Base-by-base conservation (phyloP, 2,329 filamentous ascomycete species). In the Cladosporium oxysporum region DNA sequence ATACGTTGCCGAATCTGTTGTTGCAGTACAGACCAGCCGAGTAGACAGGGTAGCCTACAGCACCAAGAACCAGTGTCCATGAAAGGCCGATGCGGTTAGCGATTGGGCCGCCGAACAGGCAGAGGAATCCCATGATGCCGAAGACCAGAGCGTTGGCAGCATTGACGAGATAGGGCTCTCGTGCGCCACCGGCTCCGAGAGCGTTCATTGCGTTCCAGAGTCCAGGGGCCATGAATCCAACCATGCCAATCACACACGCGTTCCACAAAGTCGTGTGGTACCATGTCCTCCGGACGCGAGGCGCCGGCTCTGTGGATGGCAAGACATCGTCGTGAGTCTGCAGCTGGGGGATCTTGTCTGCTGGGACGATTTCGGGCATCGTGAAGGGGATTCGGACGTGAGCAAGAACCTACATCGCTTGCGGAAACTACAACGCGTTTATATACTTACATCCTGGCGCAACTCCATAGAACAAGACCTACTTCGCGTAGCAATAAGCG, bases 201-300 rank as follows among this genome's bases (percentile, higher is more conserved):
- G 79, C 76, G 67, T 83, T 85, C 81, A 86, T 84, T 1, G 84
- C 84, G 71, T 84, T 85, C 84, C 84, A 86, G 3, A 87, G 72
- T 0, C 82, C 82, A 0, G 82, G 82, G 0, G 81, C 81, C 41
- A 83, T 76, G 69, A 85, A 85, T 1, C 83, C 84, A 0, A 85
- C 83, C 16, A 77, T 78, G 14, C 84, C 84, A 55, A 85, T 84
- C 18, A 86, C 77, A 58, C 81, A 82, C 47, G 83, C 83, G 70
- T 86, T 84, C 77, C 84, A 85, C 1, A 86, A 77, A 0, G 83
- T 84, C 1, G 79, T 79, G 61, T 79, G 82, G 68, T 85, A 83
- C 83, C 84, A 86, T 63, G 66, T 74, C 35, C 69, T 58, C n/a
- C 33, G 61, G 11, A 21, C 26, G 18, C 35, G 49, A 57, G 61